These are phyloP conservation scores for Lotus japonicus DNA, from an alignment of 306 rosid species.

Conservation along the genomic window DNA sequence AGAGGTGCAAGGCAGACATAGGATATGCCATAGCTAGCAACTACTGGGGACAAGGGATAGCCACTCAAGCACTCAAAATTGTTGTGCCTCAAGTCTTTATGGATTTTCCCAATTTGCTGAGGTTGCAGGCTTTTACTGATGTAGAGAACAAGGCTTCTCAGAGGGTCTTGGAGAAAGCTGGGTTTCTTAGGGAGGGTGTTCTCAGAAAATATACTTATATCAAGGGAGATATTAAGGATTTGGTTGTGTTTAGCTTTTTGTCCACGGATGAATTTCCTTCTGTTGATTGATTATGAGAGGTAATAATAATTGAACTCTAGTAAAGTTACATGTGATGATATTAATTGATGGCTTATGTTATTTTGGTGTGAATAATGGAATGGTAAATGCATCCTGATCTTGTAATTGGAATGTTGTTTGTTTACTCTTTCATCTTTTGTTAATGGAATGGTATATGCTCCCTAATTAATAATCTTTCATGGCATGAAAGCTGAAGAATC, in stretches of 20 bases:
- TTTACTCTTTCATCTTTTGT: no score
- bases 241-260: conserved; percentile 32
- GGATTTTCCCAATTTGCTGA: conserved; percentile 38
- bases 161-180: conserved; percentile 60
- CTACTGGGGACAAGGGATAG: conserved; percentile 54
- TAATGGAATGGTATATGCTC: no score
- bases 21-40: conserved; percentile 41
- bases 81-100: conserved; percentile 36
- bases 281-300: no score
- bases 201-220: conserved; percentile 39
- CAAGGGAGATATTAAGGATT: conserved; percentile 39
- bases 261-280: conserved; percentile 2
- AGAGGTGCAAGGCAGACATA: conserved; percentile 41
- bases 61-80: conserved; percentile 34
- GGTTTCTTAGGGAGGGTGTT: conserved; percentile 53
- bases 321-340: no score
- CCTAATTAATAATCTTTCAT: no score
- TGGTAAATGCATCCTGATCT: no score
- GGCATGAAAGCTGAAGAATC: no score
- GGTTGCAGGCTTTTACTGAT: conserved; percentile 39
- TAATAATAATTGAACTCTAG: no score
- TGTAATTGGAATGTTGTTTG: no score
- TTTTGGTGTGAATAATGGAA: no score
- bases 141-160: conserved; percentile 49
- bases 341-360: no score